Conservation (phyloP, 228 moss, liverwort and hornwort genomes). For the Sphagnum magellanicum region DNA sequence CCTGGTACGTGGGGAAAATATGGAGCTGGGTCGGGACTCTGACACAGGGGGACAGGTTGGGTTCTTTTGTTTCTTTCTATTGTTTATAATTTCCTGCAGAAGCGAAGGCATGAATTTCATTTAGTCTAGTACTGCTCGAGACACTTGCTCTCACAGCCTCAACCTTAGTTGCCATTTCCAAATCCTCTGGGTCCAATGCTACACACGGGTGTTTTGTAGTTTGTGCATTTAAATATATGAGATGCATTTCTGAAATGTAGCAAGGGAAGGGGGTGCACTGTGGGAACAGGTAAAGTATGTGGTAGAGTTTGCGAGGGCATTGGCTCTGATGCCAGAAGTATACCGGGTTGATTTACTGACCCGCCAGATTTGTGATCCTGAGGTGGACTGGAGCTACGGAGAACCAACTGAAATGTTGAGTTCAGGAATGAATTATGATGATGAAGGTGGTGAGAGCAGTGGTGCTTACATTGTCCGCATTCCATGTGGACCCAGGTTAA, state of each 20-base stretch:
- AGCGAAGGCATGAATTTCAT: no score
- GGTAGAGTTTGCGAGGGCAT: slow-evolving; percentile 63
- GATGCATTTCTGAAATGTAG: no score
- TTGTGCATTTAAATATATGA: no score
- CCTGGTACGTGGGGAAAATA: slow-evolving; percentile 71
- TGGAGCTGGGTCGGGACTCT: slow-evolving; percentile 83
- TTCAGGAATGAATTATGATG: slow-evolving; percentile 41
- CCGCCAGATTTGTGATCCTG: slow-evolving; percentile 65
- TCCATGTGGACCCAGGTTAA: slow-evolving; percentile 59
- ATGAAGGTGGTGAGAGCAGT: slow-evolving; percentile 67
- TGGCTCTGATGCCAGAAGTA: slow-evolving; percentile 72
- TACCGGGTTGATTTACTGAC: slow-evolving; percentile 75
- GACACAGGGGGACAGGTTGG: slow-evolving; percentile 83
- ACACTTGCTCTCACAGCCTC: no score
- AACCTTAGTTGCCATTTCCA: no score
- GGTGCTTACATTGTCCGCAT: slow-evolving; percentile 85
- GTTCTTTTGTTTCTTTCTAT: not conserved
- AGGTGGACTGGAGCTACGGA: slow-evolving; percentile 78
- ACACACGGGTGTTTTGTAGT: no score
- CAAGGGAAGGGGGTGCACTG: no score
- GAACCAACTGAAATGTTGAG: slow-evolving; percentile 78
- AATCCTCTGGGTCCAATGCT: no score
- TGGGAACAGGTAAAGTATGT: slow-evolving; percentile 73
- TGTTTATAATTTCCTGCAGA: no score
- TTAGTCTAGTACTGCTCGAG: no score